Evolutionary conservation across 139 green algal genomes (phyloP).

Genomic region (Asterochloris erici): DNA sequence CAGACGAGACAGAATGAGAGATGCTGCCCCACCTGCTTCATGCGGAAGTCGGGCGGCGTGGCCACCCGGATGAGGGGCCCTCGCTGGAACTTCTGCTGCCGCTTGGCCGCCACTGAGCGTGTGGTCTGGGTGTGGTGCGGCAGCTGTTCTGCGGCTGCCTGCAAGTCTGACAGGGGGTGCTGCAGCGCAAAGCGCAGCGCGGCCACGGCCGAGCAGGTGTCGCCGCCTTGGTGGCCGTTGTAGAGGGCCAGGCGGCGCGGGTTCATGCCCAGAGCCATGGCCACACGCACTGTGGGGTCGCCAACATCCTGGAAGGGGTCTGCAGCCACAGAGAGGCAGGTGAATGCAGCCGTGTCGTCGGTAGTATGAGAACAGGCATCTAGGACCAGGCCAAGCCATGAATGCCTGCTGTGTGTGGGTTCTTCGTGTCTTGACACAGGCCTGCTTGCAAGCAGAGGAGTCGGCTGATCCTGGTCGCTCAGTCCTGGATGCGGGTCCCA

Average conservation of each 20-base stretch:
- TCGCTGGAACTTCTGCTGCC: neutral
- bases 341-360: too few relatives aligned
- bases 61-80: too few relatives aligned
- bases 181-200: constrained; percentile 42
- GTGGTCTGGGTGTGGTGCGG: constrained; percentile 30
- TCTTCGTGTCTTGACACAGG: too few relatives aligned
- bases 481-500: too few relatives aligned
- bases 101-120: constrained; percentile 8
- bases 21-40: too few relatives aligned
- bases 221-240: constrained; percentile 32
- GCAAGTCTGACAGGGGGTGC: constrained; percentile 40
- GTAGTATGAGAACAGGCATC: too few relatives aligned
- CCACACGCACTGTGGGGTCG: constrained; percentile 47
- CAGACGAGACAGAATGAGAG: too few relatives aligned
- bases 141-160: constrained; percentile 23
- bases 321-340: neutral
- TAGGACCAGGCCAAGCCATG: too few relatives aligned
- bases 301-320: constrained; percentile 20
- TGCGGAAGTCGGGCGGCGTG: too few relatives aligned
- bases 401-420: too few relatives aligned
- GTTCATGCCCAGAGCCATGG: constrained; percentile 43
- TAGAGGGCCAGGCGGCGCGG: constrained; percentile 36
- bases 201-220: constrained; percentile 28
- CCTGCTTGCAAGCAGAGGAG: too few relatives aligned
- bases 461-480: too few relatives aligned